Percentiles rank a stretch among this genome's conserved stretches.
These are phyloP conservation scores for Trichosporon faecale DNA, from an alignment of 1,284 basidiomycete species.

Conservation along the genomic window DNA sequence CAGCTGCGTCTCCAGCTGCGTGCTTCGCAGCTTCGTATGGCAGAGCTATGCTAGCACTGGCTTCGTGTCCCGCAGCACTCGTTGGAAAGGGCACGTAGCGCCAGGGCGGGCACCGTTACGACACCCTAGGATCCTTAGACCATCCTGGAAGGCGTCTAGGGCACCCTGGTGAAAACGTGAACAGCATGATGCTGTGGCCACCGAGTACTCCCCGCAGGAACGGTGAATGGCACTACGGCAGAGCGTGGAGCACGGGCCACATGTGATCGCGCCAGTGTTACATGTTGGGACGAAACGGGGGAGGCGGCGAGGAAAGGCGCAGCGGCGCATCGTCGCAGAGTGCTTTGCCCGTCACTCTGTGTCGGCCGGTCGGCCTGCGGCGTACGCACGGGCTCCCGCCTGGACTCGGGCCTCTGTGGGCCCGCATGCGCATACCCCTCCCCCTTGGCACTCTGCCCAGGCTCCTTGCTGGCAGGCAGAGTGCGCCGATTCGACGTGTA, in stretches of 20 bases:
- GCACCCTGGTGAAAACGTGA: neutral
- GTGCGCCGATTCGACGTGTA: neutral
- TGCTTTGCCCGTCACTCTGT: neutral
- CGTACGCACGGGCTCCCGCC: neutral
- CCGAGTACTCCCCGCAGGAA: slow-evolving; percentile 1
- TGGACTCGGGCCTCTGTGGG: neutral
- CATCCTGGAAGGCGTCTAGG: neutral
- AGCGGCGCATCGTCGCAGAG: neutral
- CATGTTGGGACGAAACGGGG: neutral
- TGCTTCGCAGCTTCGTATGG: neutral
- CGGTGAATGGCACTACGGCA: neutral
- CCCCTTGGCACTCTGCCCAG: neutral
- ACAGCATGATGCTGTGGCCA: neutral
- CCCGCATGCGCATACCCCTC: neutral
- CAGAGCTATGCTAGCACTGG: neutral
- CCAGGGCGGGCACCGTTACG: neutral
- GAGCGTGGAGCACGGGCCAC: neutral
- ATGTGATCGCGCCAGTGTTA: neutral
- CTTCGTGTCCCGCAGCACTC: slow-evolving; percentile 1
- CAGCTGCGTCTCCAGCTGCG: neutral
- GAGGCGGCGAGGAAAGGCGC: neutral
- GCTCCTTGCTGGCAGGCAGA: neutral
- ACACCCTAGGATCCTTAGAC: neutral
- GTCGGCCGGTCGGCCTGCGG: neutral
- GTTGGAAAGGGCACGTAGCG: neutral